These are phyloP conservation scores for Cytospora paraplurivora DNA, from an alignment of 2,329 filamentous ascomycete genomes.

Conservation along the genomic window DNA sequence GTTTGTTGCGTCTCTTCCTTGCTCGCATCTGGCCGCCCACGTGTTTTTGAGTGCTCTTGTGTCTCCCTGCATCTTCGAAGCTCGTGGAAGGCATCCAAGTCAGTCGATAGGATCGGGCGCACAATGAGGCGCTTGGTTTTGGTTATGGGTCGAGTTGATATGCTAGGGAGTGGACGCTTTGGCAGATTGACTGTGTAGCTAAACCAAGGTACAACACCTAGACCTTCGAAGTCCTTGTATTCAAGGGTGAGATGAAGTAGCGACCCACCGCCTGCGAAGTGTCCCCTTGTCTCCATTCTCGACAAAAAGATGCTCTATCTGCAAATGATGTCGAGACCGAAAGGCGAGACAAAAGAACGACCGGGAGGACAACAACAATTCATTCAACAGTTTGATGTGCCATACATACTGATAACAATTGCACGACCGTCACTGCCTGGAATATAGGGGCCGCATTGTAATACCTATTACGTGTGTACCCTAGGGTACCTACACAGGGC, in stretches of 20 bases:
- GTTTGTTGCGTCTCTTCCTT: constrained; percentile 19
- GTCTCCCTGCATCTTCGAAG: constrained; percentile 21
- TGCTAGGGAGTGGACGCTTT: constrained; percentile 17
- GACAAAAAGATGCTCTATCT: too few species aligned
- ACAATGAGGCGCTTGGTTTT: constrained; percentile 26
- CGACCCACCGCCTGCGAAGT: background rate
- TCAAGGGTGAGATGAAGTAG: background rate
- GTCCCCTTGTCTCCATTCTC: background rate
- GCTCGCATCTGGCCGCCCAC: constrained; percentile 24
- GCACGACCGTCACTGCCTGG: too few species aligned
- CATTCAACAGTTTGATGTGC: too few species aligned
- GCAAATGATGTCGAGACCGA: too few species aligned
- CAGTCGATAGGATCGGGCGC: constrained; percentile 23
- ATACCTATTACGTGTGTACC: too few species aligned
- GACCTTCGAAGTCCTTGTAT: background rate
- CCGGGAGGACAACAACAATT: too few species aligned
- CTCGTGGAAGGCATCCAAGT: constrained; percentile 29
- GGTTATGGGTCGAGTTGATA: constrained; percentile 12
- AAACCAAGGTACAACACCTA: constrained; percentile 17
- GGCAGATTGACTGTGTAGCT: constrained; percentile 17
- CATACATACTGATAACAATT: too few species aligned
- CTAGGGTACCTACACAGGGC: too few species aligned
- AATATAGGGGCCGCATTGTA: too few species aligned
- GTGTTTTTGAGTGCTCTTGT: constrained; percentile 18
- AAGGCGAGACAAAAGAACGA: too few species aligned